Evolutionary conservation across 768 basidiomycete species (phyloP), one percentile per base, ranked within the genome.

Genomic region (Rhodotorula kratochvilovae): DNA sequence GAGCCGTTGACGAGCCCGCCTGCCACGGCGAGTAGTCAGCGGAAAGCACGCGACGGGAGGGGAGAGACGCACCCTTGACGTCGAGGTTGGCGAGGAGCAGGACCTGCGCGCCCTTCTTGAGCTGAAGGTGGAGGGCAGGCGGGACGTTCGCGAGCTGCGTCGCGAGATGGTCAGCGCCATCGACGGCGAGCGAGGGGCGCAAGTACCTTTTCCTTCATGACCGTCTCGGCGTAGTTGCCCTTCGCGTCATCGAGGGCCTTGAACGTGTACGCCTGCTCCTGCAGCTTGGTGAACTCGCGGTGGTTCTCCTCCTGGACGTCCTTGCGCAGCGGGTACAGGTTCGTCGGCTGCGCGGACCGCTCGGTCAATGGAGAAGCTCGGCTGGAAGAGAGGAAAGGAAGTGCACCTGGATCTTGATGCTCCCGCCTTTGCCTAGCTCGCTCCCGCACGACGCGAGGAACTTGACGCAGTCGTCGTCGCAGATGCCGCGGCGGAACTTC

Each of bases 61-160:
- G 17, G 17, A 1, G 35, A 53, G 25, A 33, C 54, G 23, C 23
- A 67, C 70, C 46, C 39, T 71, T 64, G 61, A 71, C 59, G 53
- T 69, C 61, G 60, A 81, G 66, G 67, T 83, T 83, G 70, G 82
- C 82, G 69, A 82, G 80, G 56, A 82, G 75, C 78, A 83, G 80
- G 59, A 83, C 82, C 61, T 83, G 82, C 25, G 81, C 80, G 62
- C 79, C 77, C 27, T 76, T 63, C 64, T 80, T 81, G 36, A 83
- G 78, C 6, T 68, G 56, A 35, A 83, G 72, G 1, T 45, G 57
- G 29, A 68, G 54, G 0, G 77, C 74, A 7, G 81, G 80, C 71
- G 81, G 80, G 55, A 81, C 78, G 66, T 80, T 80, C 23, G 70
- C 54, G 42, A 74, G 73, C 73, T 74, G 46, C n/a, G 33, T 10